Conservation (phyloP, 768 basidiomycete species). For the Tulasnella sp. region DNA sequence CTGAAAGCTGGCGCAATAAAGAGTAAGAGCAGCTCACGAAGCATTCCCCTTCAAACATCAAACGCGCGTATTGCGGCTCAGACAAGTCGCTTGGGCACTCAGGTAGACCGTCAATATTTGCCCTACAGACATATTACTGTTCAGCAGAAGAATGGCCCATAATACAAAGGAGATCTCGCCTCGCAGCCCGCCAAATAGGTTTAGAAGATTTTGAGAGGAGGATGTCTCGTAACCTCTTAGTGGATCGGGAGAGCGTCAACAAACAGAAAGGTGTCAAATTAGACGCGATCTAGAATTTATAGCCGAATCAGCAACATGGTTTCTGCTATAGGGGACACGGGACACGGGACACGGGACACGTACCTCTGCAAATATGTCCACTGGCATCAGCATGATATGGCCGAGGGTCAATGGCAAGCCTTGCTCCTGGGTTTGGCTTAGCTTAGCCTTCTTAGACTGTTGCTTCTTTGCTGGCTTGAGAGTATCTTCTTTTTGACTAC, state of each 20-base stretch:
- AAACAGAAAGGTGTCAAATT: background rate
- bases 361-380: conserved; percentile 1
- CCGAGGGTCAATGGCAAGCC: too few relatives aligned
- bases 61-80: conserved; percentile 8
- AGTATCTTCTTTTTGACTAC: too few relatives aligned
- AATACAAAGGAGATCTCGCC: too few relatives aligned
- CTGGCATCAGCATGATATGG: background rate
- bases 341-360: background rate
- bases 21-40: background rate
- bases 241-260: background rate
- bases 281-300: background rate
- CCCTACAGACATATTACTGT: too few relatives aligned
- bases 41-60: conserved; percentile 4
- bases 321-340: too few relatives aligned
- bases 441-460: too few relatives aligned
- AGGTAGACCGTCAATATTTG: background rate
- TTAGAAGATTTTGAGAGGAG: background rate
- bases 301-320: too few relatives aligned
- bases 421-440: too few relatives aligned
- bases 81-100: conserved; percentile 5
- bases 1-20: background rate
- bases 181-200: background rate
- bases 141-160: too few relatives aligned
- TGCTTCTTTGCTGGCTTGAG: too few relatives aligned
- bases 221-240: background rate